phyloP scores from a whole-genome alignment of 768 basidiomycete species.

The Pholiota conissans region DNA sequence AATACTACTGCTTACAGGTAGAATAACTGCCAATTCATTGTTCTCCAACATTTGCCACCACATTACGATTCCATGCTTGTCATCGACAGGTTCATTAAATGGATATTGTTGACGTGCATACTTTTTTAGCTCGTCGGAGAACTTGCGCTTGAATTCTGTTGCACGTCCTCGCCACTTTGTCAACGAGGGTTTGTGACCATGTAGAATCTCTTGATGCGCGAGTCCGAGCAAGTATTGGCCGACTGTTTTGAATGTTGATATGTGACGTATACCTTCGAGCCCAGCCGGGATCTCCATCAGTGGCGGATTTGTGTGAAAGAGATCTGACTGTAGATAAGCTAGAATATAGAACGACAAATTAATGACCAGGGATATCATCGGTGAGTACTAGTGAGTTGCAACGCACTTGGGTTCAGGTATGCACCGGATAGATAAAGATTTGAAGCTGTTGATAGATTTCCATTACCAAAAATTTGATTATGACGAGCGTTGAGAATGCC shows the following conservation, averaged over 20 bases:
- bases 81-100: constrained; percentile 15
- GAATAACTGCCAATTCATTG: constrained; percentile 16
- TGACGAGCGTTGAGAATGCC: constrained; percentile 21
- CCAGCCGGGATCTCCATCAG: not conserved
- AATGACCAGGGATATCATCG: not conserved
- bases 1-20: constrained; percentile 27
- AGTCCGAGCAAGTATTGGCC: constrained; percentile 7
- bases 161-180: constrained; percentile 18
- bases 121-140: constrained; percentile 14
- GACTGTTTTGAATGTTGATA: constrained; percentile 13
- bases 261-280: constrained; percentile 11
- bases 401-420: constrained; percentile 17
- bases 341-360: not conserved
- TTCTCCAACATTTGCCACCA: constrained; percentile 21
- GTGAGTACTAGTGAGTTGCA: too few relatives aligned
- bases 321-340: constrained; percentile 13
- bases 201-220: constrained; percentile 12
- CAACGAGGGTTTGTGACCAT: constrained; percentile 11
- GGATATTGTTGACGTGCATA: constrained; percentile 21
- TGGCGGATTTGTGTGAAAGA: constrained; percentile 1
- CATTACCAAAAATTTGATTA: constrained; percentile 20
- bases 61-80: not conserved
- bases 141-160: constrained; percentile 12
- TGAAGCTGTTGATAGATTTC: constrained; percentile 13
- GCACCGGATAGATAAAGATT: constrained; percentile 13